A percentile compares a stretch with the other conserved stretches of the same genome.
phyloP scores from a whole-genome alignment of 2,329 filamentous ascomycete genomes.

The Albifimbria verrucaria region DNA sequence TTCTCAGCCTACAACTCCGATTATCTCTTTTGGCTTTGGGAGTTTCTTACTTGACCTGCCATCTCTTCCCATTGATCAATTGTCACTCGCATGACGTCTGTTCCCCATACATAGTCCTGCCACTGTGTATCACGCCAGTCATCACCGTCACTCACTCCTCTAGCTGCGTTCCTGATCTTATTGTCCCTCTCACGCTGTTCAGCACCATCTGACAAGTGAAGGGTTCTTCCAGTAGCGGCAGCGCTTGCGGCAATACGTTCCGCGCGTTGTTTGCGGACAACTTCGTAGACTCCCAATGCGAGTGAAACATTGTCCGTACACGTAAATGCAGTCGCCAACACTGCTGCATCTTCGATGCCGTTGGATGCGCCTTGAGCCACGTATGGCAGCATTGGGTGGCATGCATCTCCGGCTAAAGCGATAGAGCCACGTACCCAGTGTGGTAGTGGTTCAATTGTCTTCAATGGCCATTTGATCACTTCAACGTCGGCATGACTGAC shows the following conservation, averaged over 20 bases:
- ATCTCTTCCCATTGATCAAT: constrained; percentile 16
- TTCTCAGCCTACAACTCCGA: too few relatives aligned
- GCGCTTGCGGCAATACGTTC: constrained; percentile 16
- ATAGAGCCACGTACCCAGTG: constrained; percentile 57
- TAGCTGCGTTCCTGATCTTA: constrained; percentile 9
- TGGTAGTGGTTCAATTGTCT: constrained; percentile 58
- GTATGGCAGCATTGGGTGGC: constrained; percentile 66
- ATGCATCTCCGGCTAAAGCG: constrained; percentile 60
- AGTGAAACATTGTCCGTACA: constrained; percentile 15
- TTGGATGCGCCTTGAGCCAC: constrained; percentile 66
- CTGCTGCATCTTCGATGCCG: constrained; percentile 64
- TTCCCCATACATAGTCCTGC: constrained; percentile 26
- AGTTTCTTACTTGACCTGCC: neutral
- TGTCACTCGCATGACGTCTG: constrained; percentile 26
- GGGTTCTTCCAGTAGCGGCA: constrained; percentile 5
- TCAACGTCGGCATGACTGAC: constrained; percentile 59
- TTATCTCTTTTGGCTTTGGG: too few relatives aligned
- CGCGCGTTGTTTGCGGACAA: constrained; percentile 14
- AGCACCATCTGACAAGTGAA: constrained; percentile 16
- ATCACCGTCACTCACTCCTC: constrained; percentile 16
- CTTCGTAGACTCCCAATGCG: constrained; percentile 17
- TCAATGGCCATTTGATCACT: constrained; percentile 65
- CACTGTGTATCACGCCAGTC: constrained; percentile 20
- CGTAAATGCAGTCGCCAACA: constrained; percentile 38
- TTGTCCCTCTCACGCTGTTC: constrained; percentile 14